Base-by-base conservation (phyloP, 352 stramenopile species). In the Globisporangium echinulatum region DNA sequence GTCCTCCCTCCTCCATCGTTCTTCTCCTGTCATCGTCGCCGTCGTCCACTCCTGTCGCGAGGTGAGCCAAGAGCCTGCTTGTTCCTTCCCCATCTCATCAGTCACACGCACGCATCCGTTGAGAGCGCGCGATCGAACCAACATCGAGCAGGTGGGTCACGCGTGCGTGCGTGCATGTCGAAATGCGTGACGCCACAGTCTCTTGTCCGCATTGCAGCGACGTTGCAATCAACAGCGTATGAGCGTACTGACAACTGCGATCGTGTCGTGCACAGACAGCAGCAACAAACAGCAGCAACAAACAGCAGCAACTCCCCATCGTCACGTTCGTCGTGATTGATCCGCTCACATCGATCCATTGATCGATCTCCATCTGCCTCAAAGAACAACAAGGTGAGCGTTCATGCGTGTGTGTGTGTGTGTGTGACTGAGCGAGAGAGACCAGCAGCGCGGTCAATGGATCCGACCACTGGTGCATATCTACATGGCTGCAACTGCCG, bases 301-400 rank as follows among this genome's bases (percentile, higher is more conserved):
- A 8, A 13, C 46, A 37, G 8, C 4, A 8, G 5, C 42, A 15
- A 37, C 58, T n/a, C 25, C 37, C 17, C 57, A 58, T 58, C 58
- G 37, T 56, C 54, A 33, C 51, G 51, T 46, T 13, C 25, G 38
- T 33, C 36, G 58, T 58, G 51, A 54, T 58, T 63, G 58, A 63
- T 63, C 51, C 17, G 49, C 43, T 54, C 50, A 42, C 56, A 63
- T 63, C 58, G 60, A 52, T 66, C 60, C 49, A 66, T 61, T 54
- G 55, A 61, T 66, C 60, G 60, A 66, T 66, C 59, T 33, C 43
- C 47, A 56, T 52, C 54, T 59, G 49, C 48, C 47, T 56, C 40
- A n/a, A 50, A 50, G 14, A 17, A 49, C 44, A 49, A 9, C 15
- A 36, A 50, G 43, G 43, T 48, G n/a, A 47, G 15, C 25, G 25